These are phyloP conservation scores for Globisporangium barbulae DNA, from an alignment of 352 stramenopile species.

Conservation along the genomic window DNA sequence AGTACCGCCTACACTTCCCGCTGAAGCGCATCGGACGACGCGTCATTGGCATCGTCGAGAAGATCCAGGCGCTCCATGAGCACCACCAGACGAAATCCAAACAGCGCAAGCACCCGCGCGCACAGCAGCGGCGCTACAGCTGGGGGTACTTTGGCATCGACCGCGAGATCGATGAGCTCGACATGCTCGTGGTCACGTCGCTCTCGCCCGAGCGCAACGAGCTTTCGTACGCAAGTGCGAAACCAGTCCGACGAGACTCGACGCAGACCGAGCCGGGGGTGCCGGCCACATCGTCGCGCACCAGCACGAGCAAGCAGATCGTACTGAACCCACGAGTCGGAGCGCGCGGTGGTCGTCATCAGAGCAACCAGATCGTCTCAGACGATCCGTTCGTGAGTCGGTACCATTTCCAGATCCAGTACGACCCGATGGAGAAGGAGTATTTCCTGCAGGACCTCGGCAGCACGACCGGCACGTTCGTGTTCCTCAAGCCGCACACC, in stretches of 20 bases:
- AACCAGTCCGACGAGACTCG: slow-evolving; percentile 8
- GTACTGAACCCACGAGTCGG: slow-evolving; percentile 61
- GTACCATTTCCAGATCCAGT: slow-evolving; percentile 78
- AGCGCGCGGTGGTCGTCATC: slow-evolving; percentile 61
- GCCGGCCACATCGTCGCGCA: not conserved
- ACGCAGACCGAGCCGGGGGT: slow-evolving; percentile 5
- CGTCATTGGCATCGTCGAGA: slow-evolving; percentile 20
- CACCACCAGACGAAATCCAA: not conserved
- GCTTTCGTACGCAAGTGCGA: slow-evolving; percentile 3
- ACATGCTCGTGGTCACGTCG: slow-evolving; percentile 70
- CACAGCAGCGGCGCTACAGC: slow-evolving; percentile 19
- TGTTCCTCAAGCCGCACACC: slow-evolving; percentile 71
- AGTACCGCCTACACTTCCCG: slow-evolving; percentile 45
- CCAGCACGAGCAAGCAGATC: slow-evolving; percentile 36
- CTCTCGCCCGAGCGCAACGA: slow-evolving; percentile 51
- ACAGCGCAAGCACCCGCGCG: slow-evolving; percentile 15
- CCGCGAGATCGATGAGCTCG: slow-evolving; percentile 62
- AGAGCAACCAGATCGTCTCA: slow-evolving; percentile 85
- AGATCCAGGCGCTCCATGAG: slow-evolving; percentile 20
- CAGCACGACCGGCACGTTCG: slow-evolving; percentile 76
- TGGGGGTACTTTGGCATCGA: slow-evolving; percentile 26
- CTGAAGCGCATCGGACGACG: slow-evolving; percentile 31
- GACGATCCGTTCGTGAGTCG: slow-evolving; percentile 83
- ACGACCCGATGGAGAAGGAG: slow-evolving; percentile 78
- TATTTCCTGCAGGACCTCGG: slow-evolving; percentile 81